Evolutionary conservation across 768 basidiomycete species (phyloP).

Genomic region (Naganishia onofrii): DNA sequence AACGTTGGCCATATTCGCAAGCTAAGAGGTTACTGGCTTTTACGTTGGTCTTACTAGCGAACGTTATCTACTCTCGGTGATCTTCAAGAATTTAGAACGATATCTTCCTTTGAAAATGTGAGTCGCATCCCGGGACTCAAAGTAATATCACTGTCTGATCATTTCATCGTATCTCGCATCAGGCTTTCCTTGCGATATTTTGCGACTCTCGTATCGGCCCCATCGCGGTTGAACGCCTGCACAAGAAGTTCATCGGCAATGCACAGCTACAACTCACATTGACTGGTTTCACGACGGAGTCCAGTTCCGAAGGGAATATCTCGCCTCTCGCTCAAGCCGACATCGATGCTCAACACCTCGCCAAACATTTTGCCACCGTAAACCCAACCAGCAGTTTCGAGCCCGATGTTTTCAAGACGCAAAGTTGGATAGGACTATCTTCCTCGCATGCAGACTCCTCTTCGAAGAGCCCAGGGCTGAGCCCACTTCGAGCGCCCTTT

Average conservation of each 20-base stretch:
- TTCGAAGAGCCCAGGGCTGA: no score
- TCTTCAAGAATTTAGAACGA: conserved; percentile 22
- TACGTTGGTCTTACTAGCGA: neutral
- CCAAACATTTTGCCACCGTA: conserved; percentile 9
- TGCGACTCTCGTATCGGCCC: conserved; percentile 16
- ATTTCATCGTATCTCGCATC: no score
- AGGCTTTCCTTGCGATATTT: conserved; percentile 16
- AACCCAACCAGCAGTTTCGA: conserved; percentile 13
- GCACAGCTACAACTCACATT: conserved; percentile 1
- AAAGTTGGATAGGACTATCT: neutral
- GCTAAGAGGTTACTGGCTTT: neutral
- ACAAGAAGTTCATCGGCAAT: conserved; percentile 25
- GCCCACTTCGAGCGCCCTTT: neutral
- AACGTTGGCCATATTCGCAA: neutral
- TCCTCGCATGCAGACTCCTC: neutral
- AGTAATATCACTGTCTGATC: neutral
- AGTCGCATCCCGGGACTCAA: neutral
- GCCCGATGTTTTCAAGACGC: conserved; percentile 8
- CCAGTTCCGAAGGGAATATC: neutral
- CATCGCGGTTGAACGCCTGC: conserved; percentile 2
- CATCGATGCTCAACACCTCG: neutral
- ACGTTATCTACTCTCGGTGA: conserved; percentile 19
- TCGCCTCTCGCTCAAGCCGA: neutral
- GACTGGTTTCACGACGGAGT: neutral
- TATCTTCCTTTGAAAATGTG: conserved; percentile 6